These are phyloP conservation scores for Arabidopsis hybrid DNA, from an alignment of 441 rosid species.

Conservation along the genomic window DNA sequence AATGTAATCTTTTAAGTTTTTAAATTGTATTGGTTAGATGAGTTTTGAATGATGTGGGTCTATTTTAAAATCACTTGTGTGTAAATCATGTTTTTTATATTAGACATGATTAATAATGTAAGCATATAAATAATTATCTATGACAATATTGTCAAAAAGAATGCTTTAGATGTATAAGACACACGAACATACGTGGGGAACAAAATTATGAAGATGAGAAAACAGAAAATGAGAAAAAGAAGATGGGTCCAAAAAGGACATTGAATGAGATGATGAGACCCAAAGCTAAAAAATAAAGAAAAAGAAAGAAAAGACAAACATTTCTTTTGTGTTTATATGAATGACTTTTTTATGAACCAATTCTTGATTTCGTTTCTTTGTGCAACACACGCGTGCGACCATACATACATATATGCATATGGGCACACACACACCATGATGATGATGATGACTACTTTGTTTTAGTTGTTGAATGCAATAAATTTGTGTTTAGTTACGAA, in stretches of 20 bases:
- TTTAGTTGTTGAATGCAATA: constrained; percentile 40
- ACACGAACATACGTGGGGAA: constrained; percentile 46
- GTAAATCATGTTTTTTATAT: background rate
- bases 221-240: constrained; percentile 31
- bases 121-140: background rate
- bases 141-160: constrained; percentile 36
- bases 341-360: constrained; percentile 11
- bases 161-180: constrained; percentile 19
- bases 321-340: constrained; percentile 33
- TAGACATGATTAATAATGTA: constrained; percentile 21
- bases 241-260: constrained; percentile 47
- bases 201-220: constrained; percentile 44
- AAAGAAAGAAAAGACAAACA: constrained; percentile 31
- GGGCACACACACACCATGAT: constrained; percentile 10
- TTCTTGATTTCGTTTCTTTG: constrained; percentile 32
- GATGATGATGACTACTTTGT: constrained; percentile 34
- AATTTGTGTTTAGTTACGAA: constrained; percentile 6
- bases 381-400: constrained; percentile 43
- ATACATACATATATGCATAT: constrained; percentile 15
- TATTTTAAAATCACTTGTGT: background rate
- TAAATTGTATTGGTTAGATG: constrained; percentile 14
- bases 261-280: constrained; percentile 37
- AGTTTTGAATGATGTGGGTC: constrained; percentile 26
- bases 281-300: constrained; percentile 25
- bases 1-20: background rate